These are phyloP conservation scores for Saccharomycopsis fibuligera DNA, from an alignment of 805 yeast genomes.

Conservation along the genomic window DNA sequence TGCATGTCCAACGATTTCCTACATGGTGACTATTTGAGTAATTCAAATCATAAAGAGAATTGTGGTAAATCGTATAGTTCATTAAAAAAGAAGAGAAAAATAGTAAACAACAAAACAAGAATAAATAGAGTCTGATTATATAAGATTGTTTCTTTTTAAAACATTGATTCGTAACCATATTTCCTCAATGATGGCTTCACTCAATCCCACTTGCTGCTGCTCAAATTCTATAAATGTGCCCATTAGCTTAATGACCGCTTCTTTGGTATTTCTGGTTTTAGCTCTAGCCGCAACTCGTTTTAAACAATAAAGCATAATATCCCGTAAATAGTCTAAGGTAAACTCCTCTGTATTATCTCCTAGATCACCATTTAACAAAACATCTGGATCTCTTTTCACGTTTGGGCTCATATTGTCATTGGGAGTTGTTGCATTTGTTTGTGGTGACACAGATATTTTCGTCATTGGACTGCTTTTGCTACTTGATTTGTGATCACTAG, in stretches of 20 bases:
- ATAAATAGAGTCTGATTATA: too few relatives aligned
- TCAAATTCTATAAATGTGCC: constrained; percentile 41
- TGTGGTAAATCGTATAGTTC: too few relatives aligned
- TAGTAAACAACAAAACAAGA: too few relatives aligned
- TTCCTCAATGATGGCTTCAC: constrained; percentile 64
- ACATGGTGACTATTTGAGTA: too few relatives aligned
- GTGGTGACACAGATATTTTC: constrained; percentile 1
- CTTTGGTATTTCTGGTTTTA: constrained; percentile 40
- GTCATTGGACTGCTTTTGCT: not conserved
- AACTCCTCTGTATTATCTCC: constrained; percentile 2
- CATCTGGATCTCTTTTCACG: constrained; percentile 18
- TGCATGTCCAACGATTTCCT: too few relatives aligned
- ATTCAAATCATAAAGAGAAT: too few relatives aligned
- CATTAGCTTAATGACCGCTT: constrained; percentile 38
- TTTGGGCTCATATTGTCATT: constrained; percentile 2
- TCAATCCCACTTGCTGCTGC: constrained; percentile 51
- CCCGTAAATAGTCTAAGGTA: constrained; percentile 33
- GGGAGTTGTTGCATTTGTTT: constrained; percentile 20
- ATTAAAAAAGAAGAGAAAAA: too few relatives aligned
- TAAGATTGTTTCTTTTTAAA: too few relatives aligned
- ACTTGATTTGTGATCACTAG: not conserved
- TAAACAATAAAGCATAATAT: constrained; percentile 39
- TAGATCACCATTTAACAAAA: constrained; percentile 11
- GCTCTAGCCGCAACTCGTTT: constrained; percentile 47
- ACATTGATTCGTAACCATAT: constrained; percentile 28